Base-by-base conservation (phyloP, 805 yeast species). In the Yamadazyma tumulicola region DNA sequence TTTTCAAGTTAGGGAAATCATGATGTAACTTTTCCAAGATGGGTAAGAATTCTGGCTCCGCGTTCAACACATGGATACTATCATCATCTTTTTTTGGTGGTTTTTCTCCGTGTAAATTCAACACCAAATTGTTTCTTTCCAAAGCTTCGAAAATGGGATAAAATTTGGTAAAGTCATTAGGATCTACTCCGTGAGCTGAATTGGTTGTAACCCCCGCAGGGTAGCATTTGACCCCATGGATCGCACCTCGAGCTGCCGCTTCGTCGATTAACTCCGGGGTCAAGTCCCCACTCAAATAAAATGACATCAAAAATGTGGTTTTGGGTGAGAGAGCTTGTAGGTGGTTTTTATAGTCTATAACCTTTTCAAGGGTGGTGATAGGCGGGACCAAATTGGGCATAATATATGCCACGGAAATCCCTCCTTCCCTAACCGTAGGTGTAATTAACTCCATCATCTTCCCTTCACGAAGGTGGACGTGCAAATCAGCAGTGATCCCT, bases 121-220 rank as follows among this genome's bases (percentile, higher is more conserved):
- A 72, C 7, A 93, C 82, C 55, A 93, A 60, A 32, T 75, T 73
- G 42, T 85, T 75, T 43, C 77, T 72, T 60, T 91, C 82, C 91
- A 93, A 81, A 10, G 86, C 95, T 52, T 83, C 72, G 55, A 93
- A 93, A 7, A 93, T 72, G 4, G 96, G 95, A 57, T 88, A 93
- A 51, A 89, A 93, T 5, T 74, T 79, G 31, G 82, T 75, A 61
- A 93, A 93, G 52, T 91, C 95, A 49, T 88, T 86, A 16, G 94
- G 94, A 57, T 85, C 93, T 16, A 93, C 96, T 32, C 98, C 98
- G 3, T 81, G 85, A 31, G 75, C 61, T 7, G 96, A 87, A 64
- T 93, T 93, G 25, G 99, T 93, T n/a, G 99, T 93, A 20, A 93
- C 99, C 29, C 99, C 99, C 2, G 97, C 97, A 26, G 99, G 99